Percentiles rank a stretch among this genome's conserved stretches.
Conservation (phyloP, 139 green algal genomes). For the Chlorella sp. region DNA sequence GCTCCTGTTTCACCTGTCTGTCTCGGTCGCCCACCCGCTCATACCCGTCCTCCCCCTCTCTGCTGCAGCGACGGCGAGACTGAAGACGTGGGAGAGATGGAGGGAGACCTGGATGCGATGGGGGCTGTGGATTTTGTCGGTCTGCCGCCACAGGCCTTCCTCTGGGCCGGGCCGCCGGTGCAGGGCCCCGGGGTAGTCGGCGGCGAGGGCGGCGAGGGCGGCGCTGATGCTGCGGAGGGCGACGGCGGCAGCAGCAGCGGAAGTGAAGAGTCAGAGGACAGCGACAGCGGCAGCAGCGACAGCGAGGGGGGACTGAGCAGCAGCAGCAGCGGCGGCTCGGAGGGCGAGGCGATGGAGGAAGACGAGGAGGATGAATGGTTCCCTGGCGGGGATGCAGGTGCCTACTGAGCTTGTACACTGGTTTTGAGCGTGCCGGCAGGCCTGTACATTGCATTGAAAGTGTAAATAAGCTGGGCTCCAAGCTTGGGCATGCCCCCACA, state of each 20-base stretch:
- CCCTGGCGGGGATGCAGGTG: not conserved
- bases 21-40: too few species aligned
- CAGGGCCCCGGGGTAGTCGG: too few species aligned
- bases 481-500: too few species aligned
- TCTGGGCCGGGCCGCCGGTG: too few species aligned
- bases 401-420: not conserved
- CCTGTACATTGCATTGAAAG: too few species aligned
- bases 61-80: too few species aligned
- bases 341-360: too few species aligned
- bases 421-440: too few species aligned
- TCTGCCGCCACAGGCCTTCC: not conserved
- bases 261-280: not conserved
- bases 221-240: not conserved
- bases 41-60: not conserved
- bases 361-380: conserved; percentile 3
- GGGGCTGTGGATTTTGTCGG: not conserved
- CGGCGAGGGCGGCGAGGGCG: too few species aligned
- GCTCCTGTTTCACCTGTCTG: too few species aligned
- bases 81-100: too few species aligned
- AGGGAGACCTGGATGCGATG: not conserved
- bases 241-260: not conserved
- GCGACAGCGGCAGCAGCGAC: not conserved
- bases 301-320: not conserved
- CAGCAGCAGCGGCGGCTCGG: not conserved
- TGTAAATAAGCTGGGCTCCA: too few species aligned